phyloP scores from a whole-genome alignment of 441 rosid species.

The Populus trichocarpa region DNA sequence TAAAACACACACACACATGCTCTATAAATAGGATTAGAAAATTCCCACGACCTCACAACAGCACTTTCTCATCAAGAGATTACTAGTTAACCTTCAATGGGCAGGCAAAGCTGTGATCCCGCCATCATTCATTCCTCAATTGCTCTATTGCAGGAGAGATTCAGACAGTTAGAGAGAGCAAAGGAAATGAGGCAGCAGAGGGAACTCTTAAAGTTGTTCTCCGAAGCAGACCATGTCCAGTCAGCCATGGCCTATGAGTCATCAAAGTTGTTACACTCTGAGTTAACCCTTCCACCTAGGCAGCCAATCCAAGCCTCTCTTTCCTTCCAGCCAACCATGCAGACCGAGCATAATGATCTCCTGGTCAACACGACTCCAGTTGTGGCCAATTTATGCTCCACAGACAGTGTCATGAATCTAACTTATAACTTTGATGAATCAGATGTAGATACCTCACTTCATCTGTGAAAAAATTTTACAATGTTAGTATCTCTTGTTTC shows the following conservation, averaged over 20 bases:
- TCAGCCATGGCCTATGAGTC: slow-evolving; percentile 14
- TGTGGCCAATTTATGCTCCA: slow-evolving; percentile 19
- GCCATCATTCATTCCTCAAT: slow-evolving; percentile 30
- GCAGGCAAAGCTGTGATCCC: slow-evolving; percentile 28
- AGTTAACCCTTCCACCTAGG: slow-evolving; percentile 20
- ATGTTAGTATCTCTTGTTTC: slow-evolving; percentile 24
- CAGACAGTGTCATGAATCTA: slow-evolving; percentile 23
- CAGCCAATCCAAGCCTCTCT: slow-evolving; percentile 19
- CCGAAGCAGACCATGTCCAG: slow-evolving; percentile 26
- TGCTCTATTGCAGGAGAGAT: slow-evolving; percentile 44
- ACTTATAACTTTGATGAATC: slow-evolving; percentile 30
- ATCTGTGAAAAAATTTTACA: slow-evolving; percentile 35
- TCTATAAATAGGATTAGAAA: slow-evolving; percentile 16
- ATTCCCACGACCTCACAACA: not conserved
- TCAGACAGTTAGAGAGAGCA: slow-evolving; percentile 40
- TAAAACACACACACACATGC: slow-evolving; percentile 11
- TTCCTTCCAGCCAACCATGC: slow-evolving; percentile 13
- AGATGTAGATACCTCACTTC: slow-evolving; percentile 50
- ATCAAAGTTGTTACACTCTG: slow-evolving; percentile 24
- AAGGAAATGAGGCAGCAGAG: slow-evolving; percentile 41
- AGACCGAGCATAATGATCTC: slow-evolving; percentile 19
- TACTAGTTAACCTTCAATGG: slow-evolving; percentile 19
- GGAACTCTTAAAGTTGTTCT: slow-evolving; percentile 25
- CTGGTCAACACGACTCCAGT: slow-evolving; percentile 23
- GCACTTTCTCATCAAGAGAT: not conserved